A percentile compares a stretch with the other conserved stretches of the same genome.
Conservation (phyloP, 306 rosid species). For the Aeschynomene evenia region DNA sequence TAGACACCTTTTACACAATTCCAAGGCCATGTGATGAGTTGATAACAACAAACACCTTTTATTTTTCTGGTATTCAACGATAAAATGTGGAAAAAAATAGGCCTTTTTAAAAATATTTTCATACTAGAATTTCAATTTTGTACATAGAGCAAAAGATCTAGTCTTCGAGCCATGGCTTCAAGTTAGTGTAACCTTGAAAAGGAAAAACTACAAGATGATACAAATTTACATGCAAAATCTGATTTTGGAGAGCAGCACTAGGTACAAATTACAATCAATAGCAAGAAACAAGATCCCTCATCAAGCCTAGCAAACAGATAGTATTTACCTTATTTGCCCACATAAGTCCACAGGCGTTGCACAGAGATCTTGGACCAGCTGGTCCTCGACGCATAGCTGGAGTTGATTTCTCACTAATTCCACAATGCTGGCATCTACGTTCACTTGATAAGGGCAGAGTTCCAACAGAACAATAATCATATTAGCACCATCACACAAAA, state of each 20-base stretch:
- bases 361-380: slow-evolving; percentile 57
- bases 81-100: not conserved
- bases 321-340: slow-evolving; percentile 50
- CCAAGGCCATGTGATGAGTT: not conserved
- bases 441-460: slow-evolving; percentile 37
- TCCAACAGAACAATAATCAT: slow-evolving; percentile 18
- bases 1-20: not conserved
- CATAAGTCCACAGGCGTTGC: slow-evolving; percentile 64
- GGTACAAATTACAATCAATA: not conserved
- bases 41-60: not conserved
- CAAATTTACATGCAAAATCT: not conserved
- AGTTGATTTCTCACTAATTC: slow-evolving; percentile 56
- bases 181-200: not conserved
- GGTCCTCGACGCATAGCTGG: slow-evolving; percentile 73
- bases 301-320: slow-evolving; percentile 6
- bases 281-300: not conserved
- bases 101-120: not conserved
- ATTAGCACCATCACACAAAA: not conserved
- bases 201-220: not conserved
- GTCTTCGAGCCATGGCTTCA: not conserved
- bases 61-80: not conserved
- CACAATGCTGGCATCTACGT: slow-evolving; percentile 59
- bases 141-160: not conserved
- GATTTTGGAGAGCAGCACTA: slow-evolving; percentile 14
- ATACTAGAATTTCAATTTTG: not conserved